Conservation (phyloP, 192 early-diverging fungal species). For the Spizellomyces sp. region DNA sequence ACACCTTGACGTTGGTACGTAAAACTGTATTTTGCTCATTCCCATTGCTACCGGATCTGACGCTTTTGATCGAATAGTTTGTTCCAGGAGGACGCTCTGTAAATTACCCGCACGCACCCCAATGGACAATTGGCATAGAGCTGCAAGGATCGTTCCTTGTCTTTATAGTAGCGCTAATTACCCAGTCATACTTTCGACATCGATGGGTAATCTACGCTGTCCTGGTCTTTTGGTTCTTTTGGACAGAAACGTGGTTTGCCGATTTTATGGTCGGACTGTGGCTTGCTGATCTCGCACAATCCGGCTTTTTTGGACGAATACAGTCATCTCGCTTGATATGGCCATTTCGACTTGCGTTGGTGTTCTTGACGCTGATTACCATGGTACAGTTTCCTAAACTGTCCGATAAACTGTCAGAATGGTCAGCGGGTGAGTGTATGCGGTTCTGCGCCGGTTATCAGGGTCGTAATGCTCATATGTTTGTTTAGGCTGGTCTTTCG, state of each 20-base stretch:
- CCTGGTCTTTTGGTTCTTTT: conserved; percentile 18
- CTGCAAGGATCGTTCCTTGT: conserved; percentile 18
- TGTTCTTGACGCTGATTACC: background rate
- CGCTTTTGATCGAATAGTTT: background rate
- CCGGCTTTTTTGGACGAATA: background rate
- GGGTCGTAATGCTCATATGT: background rate
- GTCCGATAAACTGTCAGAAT: too few species aligned
- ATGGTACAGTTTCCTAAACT: background rate
- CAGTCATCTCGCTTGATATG: background rate
- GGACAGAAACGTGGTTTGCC: conserved; percentile 8
- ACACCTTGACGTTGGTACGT: background rate
- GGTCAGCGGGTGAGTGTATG: too few species aligned
- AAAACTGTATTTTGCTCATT: background rate
- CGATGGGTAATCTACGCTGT: conserved; percentile 8
- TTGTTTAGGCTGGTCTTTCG: background rate
- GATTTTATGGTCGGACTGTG: conserved; percentile 11
- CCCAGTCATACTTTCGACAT: background rate
- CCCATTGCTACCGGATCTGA: background rate
- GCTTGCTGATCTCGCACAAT: conserved; percentile 12
- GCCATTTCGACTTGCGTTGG: background rate
- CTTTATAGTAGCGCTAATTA: conserved; percentile 13
- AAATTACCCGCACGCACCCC: background rate
- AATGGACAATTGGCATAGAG: conserved; percentile 14
- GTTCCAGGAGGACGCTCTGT: background rate
- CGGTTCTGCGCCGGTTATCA: too few species aligned